These are phyloP conservation scores for Lactarius sanguifluus DNA, from an alignment of 768 basidiomycete species.

Conservation along the genomic window DNA sequence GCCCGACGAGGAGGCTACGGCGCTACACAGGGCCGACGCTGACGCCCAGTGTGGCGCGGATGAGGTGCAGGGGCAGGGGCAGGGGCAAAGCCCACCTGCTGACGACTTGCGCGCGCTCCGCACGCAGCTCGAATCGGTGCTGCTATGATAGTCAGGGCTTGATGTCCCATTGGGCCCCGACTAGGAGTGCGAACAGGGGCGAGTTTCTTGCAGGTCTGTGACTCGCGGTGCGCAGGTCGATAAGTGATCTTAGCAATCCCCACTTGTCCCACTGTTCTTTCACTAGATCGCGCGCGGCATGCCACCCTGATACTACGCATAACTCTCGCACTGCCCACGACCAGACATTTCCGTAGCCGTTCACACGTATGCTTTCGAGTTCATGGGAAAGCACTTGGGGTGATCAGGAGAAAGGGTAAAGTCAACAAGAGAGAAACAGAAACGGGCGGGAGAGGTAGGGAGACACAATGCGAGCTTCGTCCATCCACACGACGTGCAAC, in stretches of 20 bases:
- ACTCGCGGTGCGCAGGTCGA: too few relatives aligned
- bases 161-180: slow-evolving; percentile 4
- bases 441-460: too few relatives aligned
- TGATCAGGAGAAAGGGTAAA: too few relatives aligned
- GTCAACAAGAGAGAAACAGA: too few relatives aligned
- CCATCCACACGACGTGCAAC: too few relatives aligned
- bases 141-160: slow-evolving; percentile 9
- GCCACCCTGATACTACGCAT: not conserved
- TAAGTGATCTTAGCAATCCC: too few relatives aligned
- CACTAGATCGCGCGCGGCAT: not conserved
- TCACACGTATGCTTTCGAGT: too few relatives aligned
- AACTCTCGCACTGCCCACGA: not conserved
- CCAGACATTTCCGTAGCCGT: too few relatives aligned
- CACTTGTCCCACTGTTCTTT: not conserved
- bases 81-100: not conserved
- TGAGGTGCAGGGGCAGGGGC: not conserved
- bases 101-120: slow-evolving; percentile 17
- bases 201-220: not conserved
- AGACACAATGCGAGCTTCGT: too few relatives aligned
- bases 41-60: too few relatives aligned
- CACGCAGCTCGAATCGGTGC: slow-evolving; percentile 10
- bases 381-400: too few relatives aligned
- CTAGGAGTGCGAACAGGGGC: not conserved
- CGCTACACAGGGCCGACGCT: not conserved
- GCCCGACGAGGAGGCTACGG: slow-evolving; percentile 65